Percentiles rank a stretch among this genome's conserved stretches.
phyloP scores from a whole-genome alignment of 805 yeast genomes.

The Zygosaccharomyces bisporus region DNA sequence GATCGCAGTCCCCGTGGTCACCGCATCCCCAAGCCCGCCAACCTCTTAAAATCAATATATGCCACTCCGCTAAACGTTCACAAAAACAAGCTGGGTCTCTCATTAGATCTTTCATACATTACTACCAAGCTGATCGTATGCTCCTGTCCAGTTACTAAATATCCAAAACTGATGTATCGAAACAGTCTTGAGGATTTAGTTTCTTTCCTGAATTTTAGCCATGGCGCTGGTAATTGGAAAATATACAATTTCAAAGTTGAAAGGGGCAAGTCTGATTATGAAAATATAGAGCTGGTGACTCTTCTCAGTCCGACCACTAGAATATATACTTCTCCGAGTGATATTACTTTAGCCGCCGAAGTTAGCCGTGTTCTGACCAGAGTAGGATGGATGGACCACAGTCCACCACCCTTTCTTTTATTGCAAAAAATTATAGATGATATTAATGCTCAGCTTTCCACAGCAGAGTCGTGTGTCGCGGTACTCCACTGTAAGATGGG shows the following conservation, averaged over 20 bases:
- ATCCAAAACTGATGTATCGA: slow-evolving; percentile 45
- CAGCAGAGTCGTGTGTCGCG: slow-evolving; percentile 46
- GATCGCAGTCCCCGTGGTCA: background rate
- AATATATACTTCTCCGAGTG: slow-evolving; percentile 63
- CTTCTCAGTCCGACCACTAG: slow-evolving; percentile 38
- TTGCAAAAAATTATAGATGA: slow-evolving; percentile 44
- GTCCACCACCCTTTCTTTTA: slow-evolving; percentile 61
- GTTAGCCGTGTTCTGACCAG: slow-evolving; percentile 13
- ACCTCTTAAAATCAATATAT: slow-evolving; percentile 18
- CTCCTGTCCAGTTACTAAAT: slow-evolving; percentile 62
- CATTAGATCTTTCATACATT: slow-evolving; percentile 64
- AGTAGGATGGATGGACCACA: slow-evolving; percentile 71
- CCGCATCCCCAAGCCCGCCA: slow-evolving; percentile 12
- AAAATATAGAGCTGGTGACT: slow-evolving; percentile 21
- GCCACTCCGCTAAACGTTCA: slow-evolving; percentile 27
- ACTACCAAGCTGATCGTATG: slow-evolving; percentile 64
- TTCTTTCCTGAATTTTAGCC: slow-evolving; percentile 43
- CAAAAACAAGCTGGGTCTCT: slow-evolving; percentile 31
- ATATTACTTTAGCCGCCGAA: slow-evolving; percentile 33
- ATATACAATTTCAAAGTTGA: slow-evolving; percentile 72
- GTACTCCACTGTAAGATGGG: slow-evolving; percentile 87
- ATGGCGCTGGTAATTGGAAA: slow-evolving; percentile 57
- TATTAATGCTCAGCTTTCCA: slow-evolving; percentile 43
- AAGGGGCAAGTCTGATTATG: slow-evolving; percentile 39
- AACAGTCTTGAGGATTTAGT: slow-evolving; percentile 51